A percentile compares a stretch with the other conserved stretches of the same genome.
phyloP scores from a whole-genome alignment of 176 grass and related monocot genomes.

The Juncus effusus region DNA sequence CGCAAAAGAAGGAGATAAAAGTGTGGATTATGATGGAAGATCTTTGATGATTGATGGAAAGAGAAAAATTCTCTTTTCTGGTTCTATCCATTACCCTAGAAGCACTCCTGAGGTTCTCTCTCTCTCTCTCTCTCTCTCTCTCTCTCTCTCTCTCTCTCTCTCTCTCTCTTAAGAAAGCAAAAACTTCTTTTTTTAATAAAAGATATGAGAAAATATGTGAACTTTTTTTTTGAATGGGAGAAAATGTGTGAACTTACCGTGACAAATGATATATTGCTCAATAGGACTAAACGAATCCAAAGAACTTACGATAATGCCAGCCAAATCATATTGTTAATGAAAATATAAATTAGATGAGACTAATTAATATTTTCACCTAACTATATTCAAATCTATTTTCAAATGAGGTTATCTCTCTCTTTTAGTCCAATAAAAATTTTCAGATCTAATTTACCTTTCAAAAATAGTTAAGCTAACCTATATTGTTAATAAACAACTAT shows the following conservation, averaged over 20 bases:
- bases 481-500: too few species aligned
- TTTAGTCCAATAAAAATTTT: too few species aligned
- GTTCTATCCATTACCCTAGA: constrained; percentile 79
- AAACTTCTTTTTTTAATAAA: too few species aligned
- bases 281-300: background rate
- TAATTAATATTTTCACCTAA: too few species aligned
- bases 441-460: too few species aligned
- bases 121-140: constrained; percentile 3
- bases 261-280: background rate
- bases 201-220: background rate
- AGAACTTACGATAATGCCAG: background rate
- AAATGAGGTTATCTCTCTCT: too few species aligned
- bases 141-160: background rate
- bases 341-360: too few species aligned
- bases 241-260: background rate
- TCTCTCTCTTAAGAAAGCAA: too few species aligned
- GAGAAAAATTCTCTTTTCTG: constrained; percentile 68
- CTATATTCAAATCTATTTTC: too few species aligned
- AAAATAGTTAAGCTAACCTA: too few species aligned
- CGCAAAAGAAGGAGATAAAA: constrained; percentile 7
- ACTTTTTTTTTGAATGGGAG: background rate
- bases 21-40: constrained; percentile 63
- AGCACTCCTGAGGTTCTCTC: constrained; percentile 54
- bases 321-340: too few species aligned
- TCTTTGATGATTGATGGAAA: constrained; percentile 52